phyloP scores from a whole-genome alignment of 345 rosid genomes.

The Psidium guajava region DNA sequence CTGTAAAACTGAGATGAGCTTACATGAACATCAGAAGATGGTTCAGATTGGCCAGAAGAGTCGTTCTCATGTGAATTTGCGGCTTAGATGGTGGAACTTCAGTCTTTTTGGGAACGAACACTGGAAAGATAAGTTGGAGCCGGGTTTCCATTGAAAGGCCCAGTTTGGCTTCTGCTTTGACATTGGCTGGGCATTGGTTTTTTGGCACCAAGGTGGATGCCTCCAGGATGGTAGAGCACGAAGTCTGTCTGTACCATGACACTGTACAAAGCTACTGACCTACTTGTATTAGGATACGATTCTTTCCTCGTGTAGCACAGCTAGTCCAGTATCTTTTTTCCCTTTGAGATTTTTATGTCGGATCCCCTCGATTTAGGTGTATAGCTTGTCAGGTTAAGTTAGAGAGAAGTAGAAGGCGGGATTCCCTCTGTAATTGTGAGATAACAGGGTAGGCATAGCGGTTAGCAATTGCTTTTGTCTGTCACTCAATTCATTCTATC shows the following conservation, averaged over 20 bases:
- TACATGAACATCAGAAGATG: neutral
- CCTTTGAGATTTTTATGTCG: slow-evolving; percentile 15
- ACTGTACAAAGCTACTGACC: slow-evolving; percentile 39
- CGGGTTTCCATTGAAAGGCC: neutral
- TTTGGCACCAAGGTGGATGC: slow-evolving; percentile 17
- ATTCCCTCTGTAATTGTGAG: slow-evolving; percentile 23
- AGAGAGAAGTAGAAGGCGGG: slow-evolving; percentile 25
- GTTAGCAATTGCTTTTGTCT: neutral
- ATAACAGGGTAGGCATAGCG: slow-evolving; percentile 7
- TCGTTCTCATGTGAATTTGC: neutral
- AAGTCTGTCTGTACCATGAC: slow-evolving; percentile 27
- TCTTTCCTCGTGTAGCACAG: slow-evolving; percentile 34
- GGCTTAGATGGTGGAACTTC: neutral
- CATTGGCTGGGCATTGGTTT: slow-evolving; percentile 18
- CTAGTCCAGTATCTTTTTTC: neutral
- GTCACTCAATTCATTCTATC: neutral
- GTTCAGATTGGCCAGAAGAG: neutral
- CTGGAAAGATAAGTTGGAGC: slow-evolving; percentile 9
- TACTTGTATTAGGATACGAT: slow-evolving; percentile 31
- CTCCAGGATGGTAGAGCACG: neutral
- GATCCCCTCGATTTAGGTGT: slow-evolving; percentile 26
- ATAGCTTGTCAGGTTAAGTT: slow-evolving; percentile 30
- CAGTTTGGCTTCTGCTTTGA: slow-evolving; percentile 7
- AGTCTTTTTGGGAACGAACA: slow-evolving; percentile 1
- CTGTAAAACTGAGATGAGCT: neutral